phyloP scores from a whole-genome alignment of 257 asterid species.

The Osmanthus fragrans region DNA sequence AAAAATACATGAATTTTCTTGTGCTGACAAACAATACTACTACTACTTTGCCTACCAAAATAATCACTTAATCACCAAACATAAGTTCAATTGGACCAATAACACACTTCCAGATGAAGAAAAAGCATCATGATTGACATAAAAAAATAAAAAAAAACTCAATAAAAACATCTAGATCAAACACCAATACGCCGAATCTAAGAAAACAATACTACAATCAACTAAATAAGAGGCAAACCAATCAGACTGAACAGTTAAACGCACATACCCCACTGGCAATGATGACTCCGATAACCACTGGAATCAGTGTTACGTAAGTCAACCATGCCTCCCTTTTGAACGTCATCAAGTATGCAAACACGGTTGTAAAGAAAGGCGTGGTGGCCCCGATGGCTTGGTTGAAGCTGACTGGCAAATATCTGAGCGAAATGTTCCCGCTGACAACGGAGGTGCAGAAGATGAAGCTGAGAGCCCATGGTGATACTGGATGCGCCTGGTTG shows the following conservation, averaged over 20 bases:
- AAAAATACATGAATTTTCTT: too few relatives aligned
- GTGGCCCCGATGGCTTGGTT: slow-evolving; percentile 93
- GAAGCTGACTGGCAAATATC: slow-evolving; percentile 72
- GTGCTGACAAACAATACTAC: too few relatives aligned
- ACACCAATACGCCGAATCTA: neutral
- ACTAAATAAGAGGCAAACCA: slow-evolving; percentile 2
- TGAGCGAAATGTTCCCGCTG: slow-evolving; percentile 76
- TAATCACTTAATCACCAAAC: neutral
- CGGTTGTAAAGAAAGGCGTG: slow-evolving; percentile 81
- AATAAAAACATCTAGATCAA: neutral
- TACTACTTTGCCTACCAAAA: neutral
- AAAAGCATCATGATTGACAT: neutral
- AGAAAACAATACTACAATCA: neutral
- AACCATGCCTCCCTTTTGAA: slow-evolving; percentile 74
- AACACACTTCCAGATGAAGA: slow-evolving; percentile 6
- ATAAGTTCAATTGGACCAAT: neutral
- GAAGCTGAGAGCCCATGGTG: slow-evolving; percentile 47
- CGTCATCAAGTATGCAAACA: slow-evolving; percentile 72
- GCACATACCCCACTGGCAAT: slow-evolving; percentile 87
- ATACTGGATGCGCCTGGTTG: too few relatives aligned
- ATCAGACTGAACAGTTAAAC: slow-evolving; percentile 8
- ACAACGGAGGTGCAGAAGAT: slow-evolving; percentile 88
- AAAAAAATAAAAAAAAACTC: neutral
- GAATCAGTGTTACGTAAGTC: slow-evolving; percentile 63
- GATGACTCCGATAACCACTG: slow-evolving; percentile 84